These are phyloP conservation scores for Protostelium mycophagum DNA, from an alignment of 78 protist species.

Conservation along the genomic window DNA sequence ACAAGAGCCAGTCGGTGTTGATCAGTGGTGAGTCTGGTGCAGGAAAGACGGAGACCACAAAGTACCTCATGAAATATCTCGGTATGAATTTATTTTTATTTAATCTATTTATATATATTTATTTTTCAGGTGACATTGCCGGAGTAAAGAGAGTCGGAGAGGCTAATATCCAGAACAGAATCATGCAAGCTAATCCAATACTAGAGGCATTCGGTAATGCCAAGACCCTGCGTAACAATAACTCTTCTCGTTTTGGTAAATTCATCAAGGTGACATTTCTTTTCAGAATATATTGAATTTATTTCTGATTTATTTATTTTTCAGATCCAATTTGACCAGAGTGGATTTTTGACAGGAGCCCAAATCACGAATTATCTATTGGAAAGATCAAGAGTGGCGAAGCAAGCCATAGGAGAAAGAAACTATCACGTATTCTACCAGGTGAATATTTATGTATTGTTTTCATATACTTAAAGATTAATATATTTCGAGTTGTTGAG, in stretches of 20 bases:
- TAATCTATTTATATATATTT: too few species aligned
- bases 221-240: constrained; percentile 92
- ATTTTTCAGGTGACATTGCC: constrained; percentile 33
- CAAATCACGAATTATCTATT: constrained; percentile 59
- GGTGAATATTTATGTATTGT: neutral
- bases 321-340: constrained; percentile 26
- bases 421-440: neutral
- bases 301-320: neutral
- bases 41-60: constrained; percentile 67
- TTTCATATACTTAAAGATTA: neutral
- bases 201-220: constrained; percentile 96
- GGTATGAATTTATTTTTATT: too few species aligned
- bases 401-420: constrained; percentile 75
- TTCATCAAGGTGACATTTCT: constrained; percentile 40
- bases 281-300: neutral
- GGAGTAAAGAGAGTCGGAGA: constrained; percentile 81
- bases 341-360: constrained; percentile 81
- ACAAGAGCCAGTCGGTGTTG: constrained; percentile 56
- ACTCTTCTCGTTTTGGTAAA: constrained; percentile 91
- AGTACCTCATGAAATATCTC: constrained; percentile 60
- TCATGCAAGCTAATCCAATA: constrained; percentile 70
- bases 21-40: constrained; percentile 77
- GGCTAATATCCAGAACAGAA: constrained; percentile 3
- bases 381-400: constrained; percentile 82
- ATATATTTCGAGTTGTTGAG: constrained; percentile 87